Evolutionary conservation across 495 filamentous ascomycete species (phyloP), one percentile per base, ranked within the genome.

Genomic region (Lophium mytilinum): DNA sequence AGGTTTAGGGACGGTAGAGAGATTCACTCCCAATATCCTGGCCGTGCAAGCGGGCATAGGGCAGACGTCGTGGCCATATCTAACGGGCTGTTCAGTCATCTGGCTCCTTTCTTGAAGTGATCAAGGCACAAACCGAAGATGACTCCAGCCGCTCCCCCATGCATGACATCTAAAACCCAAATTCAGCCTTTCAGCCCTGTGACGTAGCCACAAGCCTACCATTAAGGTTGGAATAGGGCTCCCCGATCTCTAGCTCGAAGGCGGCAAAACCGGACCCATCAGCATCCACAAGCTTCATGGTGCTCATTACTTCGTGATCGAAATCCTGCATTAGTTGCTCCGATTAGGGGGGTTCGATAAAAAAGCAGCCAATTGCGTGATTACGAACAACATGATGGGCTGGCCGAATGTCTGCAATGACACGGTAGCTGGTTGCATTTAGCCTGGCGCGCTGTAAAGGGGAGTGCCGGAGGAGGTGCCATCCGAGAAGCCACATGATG

Each of bases 61-160:
- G 74, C 73, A 6, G 65, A 66, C 1, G 71, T 75, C 8, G 74
- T 76, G n/a, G 64, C 65, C 73, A 75, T 76, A 58, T 76, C 68
- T n/a, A n/a, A n/a, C n/a, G n/a, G n/a, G n/a, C n/a, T n/a, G n/a
- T n/a, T n/a, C n/a, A n/a, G n/a, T n/a, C n/a, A n/a, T n/a, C n/a
- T n/a, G n/a, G n/a, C n/a, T n/a, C n/a, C n/a, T n/a, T n/a, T n/a
- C n/a, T n/a, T n/a, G n/a, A n/a, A n/a, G n/a, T n/a, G n/a, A n/a
- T n/a, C n/a, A n/a, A n/a, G n/a, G n/a, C n/a, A n/a, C 9, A 30
- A 48, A 67, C 64, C 72, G 39, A 76, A 73, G 4, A 75, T 76
- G 11, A 76, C 65, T 9, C 67, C 73, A 10, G 69, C 72, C 2
- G 74, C 74, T n/a, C 74, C 72, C 35, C 71, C 71, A 53, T 73